Base-by-base conservation (phyloP, 2,329 filamentous ascomycete species). In the Herpotrichia juniperi region DNA sequence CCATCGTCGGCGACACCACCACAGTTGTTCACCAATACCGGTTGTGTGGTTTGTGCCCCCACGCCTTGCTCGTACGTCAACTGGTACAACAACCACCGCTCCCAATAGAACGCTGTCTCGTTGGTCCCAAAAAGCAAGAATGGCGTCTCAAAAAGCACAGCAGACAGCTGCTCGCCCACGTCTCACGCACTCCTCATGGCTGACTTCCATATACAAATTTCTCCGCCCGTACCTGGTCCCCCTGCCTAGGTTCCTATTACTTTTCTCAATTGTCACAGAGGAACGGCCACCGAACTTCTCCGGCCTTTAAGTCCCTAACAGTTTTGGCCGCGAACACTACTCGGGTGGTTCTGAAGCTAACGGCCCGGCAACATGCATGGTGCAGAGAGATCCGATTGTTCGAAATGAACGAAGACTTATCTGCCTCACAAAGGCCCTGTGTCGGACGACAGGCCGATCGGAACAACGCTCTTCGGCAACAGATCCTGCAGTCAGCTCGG, bases 81-180 rank as follows among this genome's bases (percentile, higher is more conserved):
- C n/a, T 21, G 17, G 66, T 64, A 56, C 55, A 21, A 63, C 61
- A 14, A 42, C 28, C 48, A 56, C 54, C 50, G 48, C 62, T 57
- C 54, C 51, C 46, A 34, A 54, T 54, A 59, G 62, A 57, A 53
- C 53, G 45, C 32, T 16, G 58, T 61, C 50, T 64, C 42, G 62
- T 63, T 67, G 62, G 63, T 53, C 48, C 56, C 49, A 47, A 47
- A 59, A 66, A 61, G 54, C 54, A 66, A 65, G 61, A 44, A 44
- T 28, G 48, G 43, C 45, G 46, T 43, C 52, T 52, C 53, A 56
- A 51, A 30, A 22, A 40, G 19, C 55, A 57, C 43, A 43, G 53
- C 55, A 51, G 43, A 47, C 35, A 44, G 19, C 35, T 46, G 19
- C 46, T 48, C 51, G 32, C 34, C 34, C 34, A 37, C 17, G n/a